Conservation (phyloP, 768 basidiomycete genomes). For the Lentinula sp. region DNA sequence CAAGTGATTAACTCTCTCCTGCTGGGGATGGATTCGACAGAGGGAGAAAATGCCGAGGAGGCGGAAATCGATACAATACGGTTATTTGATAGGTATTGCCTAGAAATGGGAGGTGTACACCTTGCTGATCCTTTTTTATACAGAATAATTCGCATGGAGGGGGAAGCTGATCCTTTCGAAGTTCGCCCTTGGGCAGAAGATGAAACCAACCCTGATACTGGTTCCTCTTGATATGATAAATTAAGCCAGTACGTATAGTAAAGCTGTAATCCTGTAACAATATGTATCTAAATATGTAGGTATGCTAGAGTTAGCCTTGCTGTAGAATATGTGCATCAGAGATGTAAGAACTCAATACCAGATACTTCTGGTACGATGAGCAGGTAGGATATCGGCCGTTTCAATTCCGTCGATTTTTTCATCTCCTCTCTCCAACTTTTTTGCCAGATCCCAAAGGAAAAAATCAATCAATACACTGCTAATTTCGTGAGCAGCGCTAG, state of each 20-base stretch:
- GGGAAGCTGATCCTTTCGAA: constrained; percentile 48
- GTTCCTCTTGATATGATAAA: neutral
- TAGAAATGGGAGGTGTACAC: neutral
- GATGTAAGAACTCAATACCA: constrained; percentile 57
- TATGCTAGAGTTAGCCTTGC: too few species aligned
- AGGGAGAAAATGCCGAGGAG: constrained; percentile 16
- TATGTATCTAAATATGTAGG: too few species aligned
- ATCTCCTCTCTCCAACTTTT: constrained; percentile 59
- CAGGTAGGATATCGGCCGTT: constrained; percentile 53
- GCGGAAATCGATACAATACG: constrained; percentile 45
- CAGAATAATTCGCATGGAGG: constrained; percentile 59
- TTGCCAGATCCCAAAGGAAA: constrained; percentile 86
- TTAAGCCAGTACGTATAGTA: neutral
- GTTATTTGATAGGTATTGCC: constrained; percentile 69
- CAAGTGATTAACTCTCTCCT: constrained; percentile 30
- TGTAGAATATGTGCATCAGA: neutral
- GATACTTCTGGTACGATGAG: constrained; percentile 76
- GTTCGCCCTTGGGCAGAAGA: neutral
- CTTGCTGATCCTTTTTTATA: constrained; percentile 7
- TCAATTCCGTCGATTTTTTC: constrained; percentile 55
- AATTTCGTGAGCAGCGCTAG: constrained; percentile 16
- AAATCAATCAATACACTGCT: constrained; percentile 87
- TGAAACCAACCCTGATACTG: neutral
- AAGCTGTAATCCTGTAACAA: too few species aligned
- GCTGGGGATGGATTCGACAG: constrained; percentile 18